Evolutionary conservation across 1,139 yeast genomes (phyloP).

Genomic region (Zhuliangozyma parablackwelliae): DNA sequence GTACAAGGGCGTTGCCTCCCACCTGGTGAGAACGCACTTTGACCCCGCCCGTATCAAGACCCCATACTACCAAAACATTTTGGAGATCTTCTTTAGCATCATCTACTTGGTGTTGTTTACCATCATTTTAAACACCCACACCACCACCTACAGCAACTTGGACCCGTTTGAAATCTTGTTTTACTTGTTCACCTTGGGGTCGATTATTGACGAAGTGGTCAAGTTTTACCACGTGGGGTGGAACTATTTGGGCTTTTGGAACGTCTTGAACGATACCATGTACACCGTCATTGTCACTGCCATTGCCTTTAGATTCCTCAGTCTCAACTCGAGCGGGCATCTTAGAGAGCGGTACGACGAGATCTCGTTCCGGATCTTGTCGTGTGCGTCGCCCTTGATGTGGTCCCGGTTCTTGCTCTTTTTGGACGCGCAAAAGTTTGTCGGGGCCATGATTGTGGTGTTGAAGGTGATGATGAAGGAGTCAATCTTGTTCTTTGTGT

Average conservation of each 20-base stretch:
- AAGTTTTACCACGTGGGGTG: conserved; percentile 76
- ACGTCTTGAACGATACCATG: conserved; percentile 69
- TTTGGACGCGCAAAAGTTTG: conserved; percentile 76
- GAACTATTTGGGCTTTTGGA: conserved; percentile 74
- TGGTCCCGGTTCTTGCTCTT: conserved; percentile 76
- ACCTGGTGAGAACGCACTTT: conserved; percentile 60
- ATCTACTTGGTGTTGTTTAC: conserved; percentile 62
- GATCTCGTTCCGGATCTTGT: conserved; percentile 64
- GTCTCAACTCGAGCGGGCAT: conserved; percentile 32
- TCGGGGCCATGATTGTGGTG: conserved; percentile 86
- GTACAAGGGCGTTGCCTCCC: conserved; percentile 57
- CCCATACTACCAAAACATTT: conserved; percentile 72
- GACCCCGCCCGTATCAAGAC: conserved; percentile 81
- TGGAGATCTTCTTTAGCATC: conserved; percentile 68
- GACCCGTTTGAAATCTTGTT: conserved; percentile 50
- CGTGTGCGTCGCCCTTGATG: conserved; percentile 83
- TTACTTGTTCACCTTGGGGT: conserved; percentile 65
- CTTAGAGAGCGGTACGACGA: conserved; percentile 48
- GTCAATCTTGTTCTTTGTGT: conserved; percentile 71
- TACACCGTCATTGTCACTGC: conserved; percentile 53
- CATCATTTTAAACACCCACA: conserved; percentile 54
- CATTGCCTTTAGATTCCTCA: conserved; percentile 51
- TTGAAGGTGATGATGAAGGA: conserved; percentile 85
- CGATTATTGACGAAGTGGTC: conserved; percentile 59
- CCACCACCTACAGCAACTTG: conserved; percentile 25